Evolutionary conservation across 1,139 yeast genomes (phyloP), one percentile per base, ranked within the genome.

Genomic region (Yamadazyma songkhlaensis): DNA sequence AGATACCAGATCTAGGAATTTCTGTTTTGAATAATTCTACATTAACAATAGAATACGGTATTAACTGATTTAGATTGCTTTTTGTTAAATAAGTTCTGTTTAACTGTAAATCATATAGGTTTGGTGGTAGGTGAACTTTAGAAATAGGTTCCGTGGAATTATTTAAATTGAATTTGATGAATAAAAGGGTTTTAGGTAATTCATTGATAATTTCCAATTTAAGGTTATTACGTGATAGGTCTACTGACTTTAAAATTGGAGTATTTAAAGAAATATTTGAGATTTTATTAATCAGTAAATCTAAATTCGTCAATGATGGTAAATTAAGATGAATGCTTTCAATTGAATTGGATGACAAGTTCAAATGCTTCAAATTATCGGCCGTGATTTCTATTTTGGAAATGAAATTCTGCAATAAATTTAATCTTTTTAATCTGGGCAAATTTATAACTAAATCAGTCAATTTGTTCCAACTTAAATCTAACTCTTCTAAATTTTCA

Each of bases 381-480:
- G 27, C 27, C 7, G 4, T 28, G 12, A 27, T 23, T 10, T 27
- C 6, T 10, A 33, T 25, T 3, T 14, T 27, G 4, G 8, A 7
- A 5, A 33, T 3, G 40, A 84, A 79, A 40, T 75, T 75, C 25
- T 42, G 35, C 27, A 63, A 49, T 38, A 88, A 54, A 38, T 79
- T 77, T 31, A 96, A 95, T 56, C 82, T 92, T 65, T 85, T 84
- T 55, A 90, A 70, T 28, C 27, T 27, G 3, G 36, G 36, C 12
- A 33, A 23, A 21, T 27, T 3, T 6, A 17, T 7, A 7, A 17
- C 17, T 6, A 33, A 22, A 4, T 28, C 31, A 6, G 22, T 14
- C 21, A 33, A 22, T 33, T 33, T 21, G 21, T 33, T 33, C 36
- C 36, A 33, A n/a, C 28, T 27, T 24, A 33, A 33, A 33, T 33